Evolutionary conservation across 2,329 filamentous ascomycete species (phyloP), one percentile per base, ranked within the genome.

Genomic region (Colletotrichum sp.): DNA sequence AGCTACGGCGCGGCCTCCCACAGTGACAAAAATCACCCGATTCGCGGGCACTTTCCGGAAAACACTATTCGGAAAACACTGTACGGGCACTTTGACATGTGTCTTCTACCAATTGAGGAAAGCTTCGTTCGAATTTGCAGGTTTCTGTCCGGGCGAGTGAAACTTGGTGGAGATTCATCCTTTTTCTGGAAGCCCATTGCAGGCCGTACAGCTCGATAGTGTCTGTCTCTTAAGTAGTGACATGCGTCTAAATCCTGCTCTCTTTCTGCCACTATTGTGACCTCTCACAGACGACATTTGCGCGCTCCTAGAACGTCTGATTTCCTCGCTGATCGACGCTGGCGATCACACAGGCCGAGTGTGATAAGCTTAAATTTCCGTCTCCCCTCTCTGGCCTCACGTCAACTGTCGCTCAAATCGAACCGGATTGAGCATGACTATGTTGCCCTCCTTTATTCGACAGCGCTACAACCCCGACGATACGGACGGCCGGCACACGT

Each of bases 361-460:
- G 36, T 28, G 16, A 43, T 26, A 48, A 32, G 63, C 34, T 48
- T 12, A 30, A 30, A 36, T 24, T 12, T 16, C 36, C 8, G 38
- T 26, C 16, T 52, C 16, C 26, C n/a, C 26, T 48, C 36, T 6
- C 26, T 32, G 26, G 9, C 26, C 9, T 21, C 9, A 52, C 21
- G 63, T 21, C 13, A 66, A 8, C 38, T 15, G 6, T 5, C 36
- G 38, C 26, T 18, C 24, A 9, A 52, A 52, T 66, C 12, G 26
- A 52, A 38, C 10, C 34, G 15, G 26, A 10, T 52, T 34, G 6
- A 0, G 36, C 13, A 30, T 15, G 21, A 43, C 26, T 32, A 66
- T 66, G 63, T 52, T 66, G 63, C 18, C 63, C 26, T 52, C 63
- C 21, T 52, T 66, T 38, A 26, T 52, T 38, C 36, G 24, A 66